Evolutionary conservation across 2,329 filamentous ascomycete species (phyloP).

Genomic region (Epicoccum nigrum): DNA sequence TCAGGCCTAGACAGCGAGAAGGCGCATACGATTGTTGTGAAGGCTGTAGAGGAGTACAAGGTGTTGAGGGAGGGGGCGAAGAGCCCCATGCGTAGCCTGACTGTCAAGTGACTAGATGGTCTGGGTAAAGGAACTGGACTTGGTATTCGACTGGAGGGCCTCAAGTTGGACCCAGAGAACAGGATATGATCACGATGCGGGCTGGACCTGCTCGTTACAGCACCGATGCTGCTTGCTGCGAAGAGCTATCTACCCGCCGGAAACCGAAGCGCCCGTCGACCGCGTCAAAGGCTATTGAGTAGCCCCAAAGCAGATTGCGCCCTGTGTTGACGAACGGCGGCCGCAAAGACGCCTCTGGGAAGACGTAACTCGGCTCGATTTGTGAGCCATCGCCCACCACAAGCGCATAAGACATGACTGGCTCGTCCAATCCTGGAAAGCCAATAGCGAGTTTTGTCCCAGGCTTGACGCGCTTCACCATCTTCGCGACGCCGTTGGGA

Average conservation of each 20-base stretch:
- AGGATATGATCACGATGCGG: background rate
- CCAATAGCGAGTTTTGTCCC: conserved; percentile 38
- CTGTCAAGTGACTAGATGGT: conserved; percentile 41
- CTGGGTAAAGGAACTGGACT: conserved; percentile 22
- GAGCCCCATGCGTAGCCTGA: conserved; percentile 43
- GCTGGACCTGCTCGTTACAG: conserved; percentile 17
- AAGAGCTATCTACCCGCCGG: conserved; percentile 23
- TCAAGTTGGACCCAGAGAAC: conserved; percentile 2
- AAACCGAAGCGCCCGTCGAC: conserved; percentile 41
- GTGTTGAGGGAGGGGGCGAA: conserved; percentile 42
- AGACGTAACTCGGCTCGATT: conserved; percentile 38
- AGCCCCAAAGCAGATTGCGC: conserved; percentile 40
- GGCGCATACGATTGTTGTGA: conserved; percentile 77
- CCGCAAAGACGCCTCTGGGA: conserved; percentile 28
- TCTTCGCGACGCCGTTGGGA: conserved; percentile 29
- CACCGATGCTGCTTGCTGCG: conserved; percentile 23
- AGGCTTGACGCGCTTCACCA: conserved; percentile 38
- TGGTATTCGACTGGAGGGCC: conserved; percentile 6
- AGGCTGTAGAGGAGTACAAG: conserved; percentile 66
- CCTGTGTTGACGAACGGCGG: conserved; percentile 45
- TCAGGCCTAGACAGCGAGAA: conserved; percentile 77
- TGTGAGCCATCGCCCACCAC: conserved; percentile 31
- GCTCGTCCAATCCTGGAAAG: conserved; percentile 27
- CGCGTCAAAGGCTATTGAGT: conserved; percentile 45
- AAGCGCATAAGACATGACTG: conserved; percentile 33